Base-by-base conservation (phyloP, 176 grass and related monocot genomes). In the Musa schizocarpa region DNA sequence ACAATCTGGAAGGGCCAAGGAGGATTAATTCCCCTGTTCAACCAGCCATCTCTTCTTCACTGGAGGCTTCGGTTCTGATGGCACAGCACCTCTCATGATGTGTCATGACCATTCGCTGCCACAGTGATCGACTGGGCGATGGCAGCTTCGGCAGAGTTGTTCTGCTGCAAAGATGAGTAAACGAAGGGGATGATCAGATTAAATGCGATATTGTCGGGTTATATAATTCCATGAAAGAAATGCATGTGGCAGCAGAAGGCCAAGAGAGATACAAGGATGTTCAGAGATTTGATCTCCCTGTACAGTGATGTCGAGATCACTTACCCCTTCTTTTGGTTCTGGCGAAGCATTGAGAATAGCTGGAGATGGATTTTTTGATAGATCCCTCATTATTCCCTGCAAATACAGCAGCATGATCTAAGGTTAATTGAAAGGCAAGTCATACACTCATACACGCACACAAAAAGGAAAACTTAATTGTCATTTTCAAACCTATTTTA, bases 271-370 rank as follows among this genome's bases (percentile, higher is more conserved):
- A 22, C 19, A 22, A 11, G 9, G 62, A 65, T 65, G 62, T 9
- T 24, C 9, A 23, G 21, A 24, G 63, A 26, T 26, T 12, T 24
- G 21, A 2, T 43, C 34, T 43, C 34, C 4, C 13, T 13, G 23
- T 1, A 14, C 1, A 11, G 1, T 1, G 23, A 26, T 29, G 11
- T 65, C 0, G 2, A 65, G 3, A n/a, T 11, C 25, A 88, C 88
- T 87, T 88, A 93, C 88, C 80, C 74, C 75, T 83, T 80, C 86
- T 52, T 88, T 87, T 65, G 61, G 62, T 66, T 77, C 75, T 54
- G 75, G 21, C 13, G 66, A 54, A 1, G 75, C 50, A 77, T 77
- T 77, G 19, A 21, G 59, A 77, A 77, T 77, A 24, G 75, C 48
- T 17, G 75, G 22, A 26, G 62, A 16, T n/a, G 75, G 75, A 67